Evolutionary conservation across 1,139 yeast species (phyloP).

Genomic region (Geotrichum reessii): DNA sequence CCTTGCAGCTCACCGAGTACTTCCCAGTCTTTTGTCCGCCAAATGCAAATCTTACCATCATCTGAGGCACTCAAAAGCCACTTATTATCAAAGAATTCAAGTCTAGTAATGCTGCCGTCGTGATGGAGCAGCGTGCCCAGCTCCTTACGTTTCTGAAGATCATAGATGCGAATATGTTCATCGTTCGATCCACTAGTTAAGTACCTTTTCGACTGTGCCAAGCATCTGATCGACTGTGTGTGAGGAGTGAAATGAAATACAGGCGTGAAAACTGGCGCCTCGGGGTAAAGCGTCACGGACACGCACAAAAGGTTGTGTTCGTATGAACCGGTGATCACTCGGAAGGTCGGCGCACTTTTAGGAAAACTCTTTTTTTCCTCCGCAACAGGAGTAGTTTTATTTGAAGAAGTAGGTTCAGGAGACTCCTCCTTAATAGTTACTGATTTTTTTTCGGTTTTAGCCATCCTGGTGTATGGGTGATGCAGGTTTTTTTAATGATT

Average conservation of each 20-base stretch:
- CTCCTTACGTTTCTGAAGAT: slow-evolving; percentile 88
- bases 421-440: background rate
- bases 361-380: background rate
- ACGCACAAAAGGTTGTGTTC: slow-evolving; percentile 89
- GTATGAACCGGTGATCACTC: slow-evolving; percentile 90
- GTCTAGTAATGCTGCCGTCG: slow-evolving; percentile 76
- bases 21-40: slow-evolving; percentile 99
- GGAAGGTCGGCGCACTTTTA: slow-evolving; percentile 37
- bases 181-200: slow-evolving; percentile 94
- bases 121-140: slow-evolving; percentile 86
- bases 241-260: slow-evolving; percentile 96
- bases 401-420: background rate
- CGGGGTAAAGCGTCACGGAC: slow-evolving; percentile 52
- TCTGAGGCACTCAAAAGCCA: slow-evolving; percentile 91
- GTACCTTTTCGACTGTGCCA: slow-evolving; percentile 79
- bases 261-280: slow-evolving; percentile 71
- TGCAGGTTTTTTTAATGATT: background rate
- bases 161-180: slow-evolving; percentile 91
- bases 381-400: background rate
- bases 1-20: slow-evolving; percentile 82
- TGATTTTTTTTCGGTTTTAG: background rate
- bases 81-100: slow-evolving; percentile 59
- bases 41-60: slow-evolving; percentile 81
- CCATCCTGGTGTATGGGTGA: background rate
- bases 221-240: slow-evolving; percentile 74